Base-by-base conservation (phyloP, 768 basidiomycete genomes). In the Phallus indusiatus region DNA sequence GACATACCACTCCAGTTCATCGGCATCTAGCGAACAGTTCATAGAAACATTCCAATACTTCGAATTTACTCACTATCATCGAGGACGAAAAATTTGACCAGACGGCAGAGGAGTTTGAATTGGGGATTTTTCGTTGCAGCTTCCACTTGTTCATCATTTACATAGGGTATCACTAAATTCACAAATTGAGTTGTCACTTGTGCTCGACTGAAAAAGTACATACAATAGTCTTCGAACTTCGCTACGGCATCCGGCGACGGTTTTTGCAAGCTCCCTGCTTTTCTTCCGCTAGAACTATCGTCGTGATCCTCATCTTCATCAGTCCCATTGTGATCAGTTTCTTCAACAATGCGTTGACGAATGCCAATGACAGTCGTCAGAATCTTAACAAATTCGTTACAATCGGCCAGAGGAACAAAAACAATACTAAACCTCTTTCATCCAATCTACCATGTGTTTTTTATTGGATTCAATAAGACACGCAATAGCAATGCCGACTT, bases 1-100 rank as follows among this genome's bases (percentile, higher is more conserved):
- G 53, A 96, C 78, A 62, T 82, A 84, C 93, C 94, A 98, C 68
- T 91, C 82, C 33, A 86, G 72, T 66, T 90, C 88, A 28, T 85
- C 82, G 28, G 78, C 79, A 64, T 80, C 87, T 87, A 57, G 16
- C 5, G 6, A 59, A 54, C 55, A 61, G 35, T 24, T 14, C 17
- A 22, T 47, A 20, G 21, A 21, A 36, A 28, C 42, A 6, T 35
- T 47, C 18, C 28, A 57, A 49, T 36, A 16, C 59, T 21, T 33
- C 18, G 14, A 35, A 59, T 35, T 17, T 28, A 64, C 78, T 53
- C 64, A 89, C 92, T 81, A 68, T 90, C 83, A 56, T 83, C 79
- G 11, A 78, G 70, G 50, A 85, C 75, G 62, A 74, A 75, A 69
- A 94, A 94, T 37, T 84, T 82, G 20, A 85, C 75, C 8, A 98